These are phyloP conservation scores for Kuraishia capsulata DNA, from an alignment of 805 yeast genomes.

Conservation along the genomic window DNA sequence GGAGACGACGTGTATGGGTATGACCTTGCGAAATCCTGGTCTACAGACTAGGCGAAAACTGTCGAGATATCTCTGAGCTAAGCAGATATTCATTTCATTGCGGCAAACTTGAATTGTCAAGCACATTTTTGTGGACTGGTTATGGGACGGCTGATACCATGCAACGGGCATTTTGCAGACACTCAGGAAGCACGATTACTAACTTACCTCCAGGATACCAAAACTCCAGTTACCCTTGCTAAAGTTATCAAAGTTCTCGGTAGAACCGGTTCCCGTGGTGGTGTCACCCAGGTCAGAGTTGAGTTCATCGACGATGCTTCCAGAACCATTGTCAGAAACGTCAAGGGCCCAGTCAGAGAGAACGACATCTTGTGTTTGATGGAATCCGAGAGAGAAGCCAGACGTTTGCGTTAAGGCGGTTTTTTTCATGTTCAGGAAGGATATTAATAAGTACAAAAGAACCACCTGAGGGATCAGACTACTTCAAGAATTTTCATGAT, in stretches of 20 bases:
- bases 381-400: conserved; percentile 26
- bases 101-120: no score
- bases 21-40: no score
- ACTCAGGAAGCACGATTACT: background rate
- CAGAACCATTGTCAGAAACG: conserved; percentile 42
- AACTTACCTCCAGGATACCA: conserved; percentile 15
- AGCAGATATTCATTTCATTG: no score
- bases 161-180: background rate
- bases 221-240: conserved; percentile 24
- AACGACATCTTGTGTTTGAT: conserved; percentile 26
- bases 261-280: conserved; percentile 26
- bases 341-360: conserved; percentile 42
- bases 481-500: background rate
- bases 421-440: background rate
- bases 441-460: no score
- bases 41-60: no score
- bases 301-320: conserved; percentile 37
- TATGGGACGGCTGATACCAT: background rate
- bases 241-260: conserved; percentile 24
- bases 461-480: background rate
- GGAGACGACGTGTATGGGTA: no score
- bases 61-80: no score
- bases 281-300: conserved; percentile 41
- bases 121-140: no score
- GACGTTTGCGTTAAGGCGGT: conserved; percentile 25